Evolutionary conservation across 306 rosid genomes (phyloP).

Genomic region (Castanea sativa): DNA sequence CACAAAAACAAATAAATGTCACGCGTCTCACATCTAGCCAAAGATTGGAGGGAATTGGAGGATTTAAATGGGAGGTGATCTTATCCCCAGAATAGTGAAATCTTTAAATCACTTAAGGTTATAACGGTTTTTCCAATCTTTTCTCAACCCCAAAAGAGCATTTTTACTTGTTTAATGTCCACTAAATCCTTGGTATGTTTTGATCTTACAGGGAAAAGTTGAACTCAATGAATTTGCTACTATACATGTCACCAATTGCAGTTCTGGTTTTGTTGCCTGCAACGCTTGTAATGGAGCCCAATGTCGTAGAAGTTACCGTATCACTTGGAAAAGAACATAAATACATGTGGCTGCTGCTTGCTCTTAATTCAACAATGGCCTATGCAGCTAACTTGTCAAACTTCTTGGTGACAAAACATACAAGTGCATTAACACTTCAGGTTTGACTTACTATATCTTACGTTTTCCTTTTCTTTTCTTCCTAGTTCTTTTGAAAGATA

Average conservation of each 20-base stretch:
- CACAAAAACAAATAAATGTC: no score
- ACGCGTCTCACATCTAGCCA: no score
- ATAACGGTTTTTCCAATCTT: not conserved
- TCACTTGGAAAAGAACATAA: conserved; percentile 70
- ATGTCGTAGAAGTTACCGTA: conserved; percentile 56
- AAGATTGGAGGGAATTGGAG: no score
- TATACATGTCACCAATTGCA: conserved; percentile 93
- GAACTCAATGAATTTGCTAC: conserved; percentile 94
- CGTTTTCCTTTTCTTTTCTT: not conserved
- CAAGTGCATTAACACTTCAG: conserved; percentile 96
- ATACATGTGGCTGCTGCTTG: conserved; percentile 86
- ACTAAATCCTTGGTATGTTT: conserved; percentile 19
- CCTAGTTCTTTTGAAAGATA: not conserved
- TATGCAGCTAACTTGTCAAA: conserved; percentile 88
- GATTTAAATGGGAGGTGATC: no score
- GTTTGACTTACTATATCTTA: conserved; percentile 37
- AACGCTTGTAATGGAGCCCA: conserved; percentile 90
- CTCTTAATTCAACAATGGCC: conserved; percentile 76
- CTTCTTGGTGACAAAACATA: conserved; percentile 97
- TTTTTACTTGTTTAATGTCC: conserved; percentile 2
- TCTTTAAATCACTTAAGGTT: not conserved
- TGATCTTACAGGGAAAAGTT: conserved; percentile 75
- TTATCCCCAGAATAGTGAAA: no score
- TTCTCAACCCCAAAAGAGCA: not conserved
- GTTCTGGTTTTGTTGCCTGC: conserved; percentile 76